phyloP scores from a whole-genome alignment of 148 eudicot species.

The Camellia lanceoleosa region DNA sequence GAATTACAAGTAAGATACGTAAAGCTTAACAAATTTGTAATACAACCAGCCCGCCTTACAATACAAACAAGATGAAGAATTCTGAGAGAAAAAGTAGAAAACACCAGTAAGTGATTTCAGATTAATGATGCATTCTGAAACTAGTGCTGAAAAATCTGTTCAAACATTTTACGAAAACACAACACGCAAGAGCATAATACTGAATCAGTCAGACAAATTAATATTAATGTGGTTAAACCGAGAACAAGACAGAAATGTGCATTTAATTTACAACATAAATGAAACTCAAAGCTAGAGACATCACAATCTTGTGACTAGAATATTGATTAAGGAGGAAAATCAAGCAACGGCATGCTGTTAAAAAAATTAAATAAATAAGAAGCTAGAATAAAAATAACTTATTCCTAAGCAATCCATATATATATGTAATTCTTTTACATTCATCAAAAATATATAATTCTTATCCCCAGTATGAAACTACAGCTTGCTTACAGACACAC shows the following conservation, averaged over 20 bases:
- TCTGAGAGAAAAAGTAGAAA: neutral
- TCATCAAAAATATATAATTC: neutral
- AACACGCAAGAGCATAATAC: neutral
- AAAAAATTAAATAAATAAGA: neutral
- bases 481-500: neutral
- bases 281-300: conserved; percentile 5
- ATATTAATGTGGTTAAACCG: neutral
- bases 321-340: neutral
- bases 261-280: neutral
- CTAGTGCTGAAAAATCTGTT: neutral
- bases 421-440: conserved; percentile 9
- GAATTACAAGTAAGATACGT: neutral
- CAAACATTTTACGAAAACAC: neutral
- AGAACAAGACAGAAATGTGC: neutral
- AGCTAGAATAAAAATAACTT: neutral
- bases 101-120: neutral
- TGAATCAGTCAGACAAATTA: neutral
- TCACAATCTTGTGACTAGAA: neutral
- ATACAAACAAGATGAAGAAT: neutral
- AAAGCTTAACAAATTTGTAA: neutral
- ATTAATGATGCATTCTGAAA: too few species aligned
- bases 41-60: neutral
- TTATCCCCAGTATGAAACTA: neutral
- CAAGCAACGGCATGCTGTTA: neutral
- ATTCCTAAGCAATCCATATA: neutral